Base-by-base conservation (phyloP, 176 grass and related monocot genomes). In the Triticum aestivum region DNA sequence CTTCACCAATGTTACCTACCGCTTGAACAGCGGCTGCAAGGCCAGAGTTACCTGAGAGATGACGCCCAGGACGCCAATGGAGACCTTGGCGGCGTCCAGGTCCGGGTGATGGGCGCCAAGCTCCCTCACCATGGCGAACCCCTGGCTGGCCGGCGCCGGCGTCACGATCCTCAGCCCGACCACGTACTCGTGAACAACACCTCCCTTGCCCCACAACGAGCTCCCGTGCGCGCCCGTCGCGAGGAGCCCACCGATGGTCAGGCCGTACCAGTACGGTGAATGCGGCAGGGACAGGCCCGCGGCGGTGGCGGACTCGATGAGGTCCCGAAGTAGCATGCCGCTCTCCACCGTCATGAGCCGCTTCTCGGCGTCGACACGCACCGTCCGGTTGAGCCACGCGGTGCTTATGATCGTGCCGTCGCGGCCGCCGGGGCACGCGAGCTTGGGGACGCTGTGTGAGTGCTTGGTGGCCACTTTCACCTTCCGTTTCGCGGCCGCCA, bases 361-460 rank as follows among this genome's bases (percentile, higher is more conserved):
- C 54, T 58, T 58, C 54, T 58, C 18, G 54, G 18, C 15, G 17
- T 58, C 54, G 54, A 58, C 54, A 18, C 54, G 54, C 54, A 58
- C 54, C 18, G 54, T 58, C 54, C 54, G 54, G 54, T 58, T 58
- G 2, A 58, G 18, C 2, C 54, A 18, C 54, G 54, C 54, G 54
- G 93, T 92, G 80, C 91, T 91, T 30, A 95, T 67, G 67, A 85
- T 33, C 32, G 92, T 51, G 32, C 93, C 93, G 0, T 9, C 20
- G 63, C 39, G 77, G 5, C 72, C 88, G 4, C 83, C 88, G 7
- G 91, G 93, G 64, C 90, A 95, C 3, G 88, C 49, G 17, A 95
- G 86, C 80, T 92, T 92, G 8, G 93, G 88, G 75, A 92, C 81
- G 80, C 91, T 92, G 86, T 95, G 93, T 7, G 83, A 79, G 86